These are phyloP conservation scores for Quercus ilex DNA, from an alignment of 306 rosid genomes.

Conservation along the genomic window DNA sequence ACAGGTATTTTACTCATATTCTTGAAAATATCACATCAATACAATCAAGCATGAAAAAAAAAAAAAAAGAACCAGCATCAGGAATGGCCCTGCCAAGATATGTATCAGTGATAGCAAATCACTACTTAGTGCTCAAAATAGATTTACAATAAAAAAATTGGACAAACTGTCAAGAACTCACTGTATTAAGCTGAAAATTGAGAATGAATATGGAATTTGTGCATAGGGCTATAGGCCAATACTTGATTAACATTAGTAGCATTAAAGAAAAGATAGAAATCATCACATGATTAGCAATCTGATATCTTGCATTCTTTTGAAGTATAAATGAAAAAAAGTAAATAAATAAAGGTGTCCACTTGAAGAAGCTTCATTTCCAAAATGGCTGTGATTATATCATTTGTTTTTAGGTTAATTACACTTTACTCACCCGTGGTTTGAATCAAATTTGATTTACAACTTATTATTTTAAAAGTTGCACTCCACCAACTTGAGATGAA, in stretches of 20 bases:
- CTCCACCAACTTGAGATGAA: too few relatives aligned
- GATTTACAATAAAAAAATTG: neutral
- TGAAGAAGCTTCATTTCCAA: neutral
- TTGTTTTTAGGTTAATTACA: too few relatives aligned
- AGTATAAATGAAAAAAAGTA: neutral
- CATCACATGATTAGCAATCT: neutral
- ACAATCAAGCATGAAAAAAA: neutral
- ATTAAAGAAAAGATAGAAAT: neutral
- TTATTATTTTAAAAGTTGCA: too few relatives aligned
- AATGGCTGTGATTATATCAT: neutral
- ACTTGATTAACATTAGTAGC: neutral
- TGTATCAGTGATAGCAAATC: neutral
- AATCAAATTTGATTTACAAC: too few relatives aligned
- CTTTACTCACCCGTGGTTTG: too few relatives aligned
- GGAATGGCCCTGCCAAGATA: neutral
- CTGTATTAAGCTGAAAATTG: neutral
- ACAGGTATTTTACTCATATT: neutral
- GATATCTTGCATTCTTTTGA: neutral
- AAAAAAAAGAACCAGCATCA: neutral
- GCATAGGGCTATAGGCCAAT: neutral
- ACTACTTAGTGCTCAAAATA: neutral
- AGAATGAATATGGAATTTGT: neutral
- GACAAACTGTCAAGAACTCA: neutral
- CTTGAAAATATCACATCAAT: neutral
- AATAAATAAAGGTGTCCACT: neutral